Evolutionary conservation across 2,329 filamentous ascomycete genomes (phyloP), one percentile per base, ranked within the genome.

Genomic region (Aspergillus carbonarius): DNA sequence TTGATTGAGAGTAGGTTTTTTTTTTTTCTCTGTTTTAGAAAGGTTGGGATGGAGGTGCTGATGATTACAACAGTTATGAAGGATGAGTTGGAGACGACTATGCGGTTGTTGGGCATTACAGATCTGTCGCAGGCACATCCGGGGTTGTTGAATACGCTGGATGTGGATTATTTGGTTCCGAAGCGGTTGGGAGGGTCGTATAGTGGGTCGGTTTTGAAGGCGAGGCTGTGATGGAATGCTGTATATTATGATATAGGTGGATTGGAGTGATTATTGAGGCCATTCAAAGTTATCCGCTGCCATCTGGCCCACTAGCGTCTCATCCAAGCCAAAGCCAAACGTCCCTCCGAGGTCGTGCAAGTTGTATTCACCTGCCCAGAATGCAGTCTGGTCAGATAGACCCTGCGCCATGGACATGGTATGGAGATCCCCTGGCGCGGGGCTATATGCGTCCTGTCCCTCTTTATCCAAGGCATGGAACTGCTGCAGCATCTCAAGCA

Each of bases 1-100:
- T 72, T 83, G 57, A 79, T 83, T 51, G 79, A 82, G 60, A 83
- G 83, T 85, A 75, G 74, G 81, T 78, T 37, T 12, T 3, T 5
- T 18, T 1, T 52, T 25, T 5, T 4, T 17, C 1, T 27, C 7
- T 3, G 6, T 30, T 18, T n/a, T n/a, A n/a, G n/a, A n/a, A n/a
- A n/a, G n/a, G n/a, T n/a, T n/a, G 27, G 1, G 42, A n/a, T 23
- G 8, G 15, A 17, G 27, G 5, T 48, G 7, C 49, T 27, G 20
- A 27, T 35, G n/a, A 4, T 12, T 15, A n/a, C 25, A 60, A n/a
- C 25, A 60, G 58, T 60, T 25, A 50, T 60, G 47, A 57, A 53
- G 48, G 40, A 60, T 12, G 59, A 60, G 18, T 15, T 60, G 12
- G 51, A 58, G 40, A 58, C 40, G 13, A 46, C 46, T 1, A 60